Evolutionary conservation across 192 early-diverging fungal species (phyloP).

Genomic region (Helicostylum pulchrum): DNA sequence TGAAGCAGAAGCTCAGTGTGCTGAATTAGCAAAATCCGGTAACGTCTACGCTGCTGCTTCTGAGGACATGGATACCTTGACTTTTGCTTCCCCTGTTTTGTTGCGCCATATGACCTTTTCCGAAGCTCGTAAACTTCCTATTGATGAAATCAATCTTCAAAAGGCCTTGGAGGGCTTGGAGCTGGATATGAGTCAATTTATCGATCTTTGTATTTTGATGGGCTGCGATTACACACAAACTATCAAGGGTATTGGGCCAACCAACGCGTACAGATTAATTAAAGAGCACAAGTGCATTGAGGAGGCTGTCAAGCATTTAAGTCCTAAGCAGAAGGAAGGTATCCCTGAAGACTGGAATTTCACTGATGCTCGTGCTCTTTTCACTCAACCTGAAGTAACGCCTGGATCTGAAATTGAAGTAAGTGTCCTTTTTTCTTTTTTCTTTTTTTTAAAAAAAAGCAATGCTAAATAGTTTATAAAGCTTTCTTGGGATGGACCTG

Average conservation of each 20-base stretch:
- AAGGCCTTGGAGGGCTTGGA: constrained; percentile 81
- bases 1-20: constrained; percentile 98
- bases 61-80: constrained; percentile 98
- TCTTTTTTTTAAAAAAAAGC: not conserved
- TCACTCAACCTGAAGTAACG: constrained; percentile 74
- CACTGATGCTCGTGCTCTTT: constrained; percentile 84
- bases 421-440: not conserved
- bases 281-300: constrained; percentile 84
- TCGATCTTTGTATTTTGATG: constrained; percentile 95
- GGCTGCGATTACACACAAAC: constrained; percentile 98
- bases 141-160: constrained; percentile 81
- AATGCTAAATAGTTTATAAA: constrained; percentile 16
- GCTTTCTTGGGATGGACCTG: constrained; percentile 71
- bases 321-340: constrained; percentile 69
- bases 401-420: constrained; percentile 71
- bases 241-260: constrained; percentile 91
- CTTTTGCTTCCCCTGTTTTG: constrained; percentile 87
- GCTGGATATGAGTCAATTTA: constrained; percentile 77
- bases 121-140: constrained; percentile 86
- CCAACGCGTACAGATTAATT: constrained; percentile 78
- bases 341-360: constrained; percentile 90
- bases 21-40: constrained; percentile 80
- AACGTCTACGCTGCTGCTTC: constrained; percentile 95
- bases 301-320: constrained; percentile 67
- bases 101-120: constrained; percentile 91